Percentiles rank a stretch among this genome's conserved stretches.
These are phyloP conservation scores for Myxozyma kluyveri DNA, from an alignment of 805 yeast species.

Conservation along the genomic window DNA sequence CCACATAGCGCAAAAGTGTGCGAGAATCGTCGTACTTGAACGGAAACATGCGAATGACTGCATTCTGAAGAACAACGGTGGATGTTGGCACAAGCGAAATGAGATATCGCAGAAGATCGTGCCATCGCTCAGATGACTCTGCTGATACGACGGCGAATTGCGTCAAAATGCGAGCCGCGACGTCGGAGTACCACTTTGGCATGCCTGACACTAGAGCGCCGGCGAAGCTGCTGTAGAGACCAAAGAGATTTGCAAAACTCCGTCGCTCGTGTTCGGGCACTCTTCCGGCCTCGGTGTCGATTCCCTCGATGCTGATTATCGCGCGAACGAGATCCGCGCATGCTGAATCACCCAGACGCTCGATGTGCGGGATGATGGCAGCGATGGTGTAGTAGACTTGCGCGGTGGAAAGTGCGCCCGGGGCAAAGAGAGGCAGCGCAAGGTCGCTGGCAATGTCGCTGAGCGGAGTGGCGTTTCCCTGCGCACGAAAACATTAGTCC, in stretches of 20 bases:
- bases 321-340: slow-evolving; percentile 57
- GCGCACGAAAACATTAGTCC: slow-evolving; percentile 34
- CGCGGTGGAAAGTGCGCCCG: slow-evolving; percentile 53
- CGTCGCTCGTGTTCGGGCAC: slow-evolving; percentile 32
- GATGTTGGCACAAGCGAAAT: slow-evolving; percentile 79
- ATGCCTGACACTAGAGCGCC: slow-evolving; percentile 75
- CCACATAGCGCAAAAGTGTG: slow-evolving; percentile 59
- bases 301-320: slow-evolving; percentile 64
- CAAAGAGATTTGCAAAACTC: slow-evolving; percentile 17
- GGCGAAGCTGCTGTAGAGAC: slow-evolving; percentile 66
- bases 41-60: slow-evolving; percentile 66
- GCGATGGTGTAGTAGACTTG: slow-evolving; percentile 57
- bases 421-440: slow-evolving; percentile 49
- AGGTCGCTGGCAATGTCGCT: slow-evolving; percentile 61
- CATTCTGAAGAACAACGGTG: slow-evolving; percentile 57
- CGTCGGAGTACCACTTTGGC: slow-evolving; percentile 88
- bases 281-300: slow-evolving; percentile 46
- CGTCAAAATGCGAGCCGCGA: slow-evolving; percentile 62
- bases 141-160: slow-evolving; percentile 47
- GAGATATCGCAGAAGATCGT: slow-evolving; percentile 61
- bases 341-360: slow-evolving; percentile 58
- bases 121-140: slow-evolving; percentile 50
- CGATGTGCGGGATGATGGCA: slow-evolving; percentile 60
- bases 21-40: slow-evolving; percentile 64
- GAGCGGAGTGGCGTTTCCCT: slow-evolving; percentile 54